Evolutionary conservation across 1,284 basidiomycete genomes (phyloP).

Genomic region (Bondarzewia mesenterica): DNA sequence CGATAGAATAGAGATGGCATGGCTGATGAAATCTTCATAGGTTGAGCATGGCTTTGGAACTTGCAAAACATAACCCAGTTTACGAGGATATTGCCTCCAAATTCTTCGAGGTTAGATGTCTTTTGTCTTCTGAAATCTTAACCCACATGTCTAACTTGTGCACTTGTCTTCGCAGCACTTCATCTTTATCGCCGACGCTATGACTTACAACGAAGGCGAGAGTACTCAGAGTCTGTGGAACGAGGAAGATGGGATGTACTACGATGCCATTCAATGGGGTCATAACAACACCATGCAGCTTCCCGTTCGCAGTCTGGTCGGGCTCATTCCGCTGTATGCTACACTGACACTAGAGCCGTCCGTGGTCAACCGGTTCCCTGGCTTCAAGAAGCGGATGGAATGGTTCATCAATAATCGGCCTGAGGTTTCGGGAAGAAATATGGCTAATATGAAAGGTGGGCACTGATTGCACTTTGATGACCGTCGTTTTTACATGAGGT

Average conservation of each 20-base stretch:
- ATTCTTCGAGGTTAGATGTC: constrained; percentile 73
- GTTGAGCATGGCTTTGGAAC: constrained; percentile 94
- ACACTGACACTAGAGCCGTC: constrained; percentile 90
- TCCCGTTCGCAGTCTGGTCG: constrained; percentile 88
- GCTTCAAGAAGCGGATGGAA: constrained; percentile 97
- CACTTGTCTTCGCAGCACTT: constrained; percentile 59
- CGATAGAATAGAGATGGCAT: background rate
- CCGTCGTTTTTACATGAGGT: background rate
- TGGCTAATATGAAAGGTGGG: constrained; percentile 91
- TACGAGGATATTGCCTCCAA: constrained; percentile 99
- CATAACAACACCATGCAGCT: constrained; percentile 81
- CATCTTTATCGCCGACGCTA: constrained; percentile 94
- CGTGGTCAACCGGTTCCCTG: constrained; percentile 85
- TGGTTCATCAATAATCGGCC: constrained; percentile 96
- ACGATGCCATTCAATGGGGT: constrained; percentile 93
- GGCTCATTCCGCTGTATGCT: constrained; percentile 92
- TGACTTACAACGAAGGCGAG: constrained; percentile 83
- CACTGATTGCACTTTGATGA: background rate
- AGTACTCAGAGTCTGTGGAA: constrained; percentile 86
- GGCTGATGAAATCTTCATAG: constrained; percentile 28
- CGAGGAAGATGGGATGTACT: constrained; percentile 96
- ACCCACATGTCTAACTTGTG: constrained; percentile 4
- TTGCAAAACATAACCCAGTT: constrained; percentile 94
- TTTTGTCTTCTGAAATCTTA: background rate
- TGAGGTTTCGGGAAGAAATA: constrained; percentile 82